These are phyloP conservation scores for Diaporthe nobilis DNA, from an alignment of 2,329 filamentous ascomycete species.

Conservation along the genomic window DNA sequence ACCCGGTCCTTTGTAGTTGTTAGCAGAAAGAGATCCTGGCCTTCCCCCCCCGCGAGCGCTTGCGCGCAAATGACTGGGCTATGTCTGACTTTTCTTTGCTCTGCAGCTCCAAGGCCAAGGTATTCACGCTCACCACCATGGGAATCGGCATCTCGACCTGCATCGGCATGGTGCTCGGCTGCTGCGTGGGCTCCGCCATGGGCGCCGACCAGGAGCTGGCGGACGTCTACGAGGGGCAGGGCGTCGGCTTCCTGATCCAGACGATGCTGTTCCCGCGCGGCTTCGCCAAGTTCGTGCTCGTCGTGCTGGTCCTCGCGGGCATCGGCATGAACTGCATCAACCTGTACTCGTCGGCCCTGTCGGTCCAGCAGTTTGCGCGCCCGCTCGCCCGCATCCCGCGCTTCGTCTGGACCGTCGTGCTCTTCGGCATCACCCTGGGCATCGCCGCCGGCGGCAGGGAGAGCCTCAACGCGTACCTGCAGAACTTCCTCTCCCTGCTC, in stretches of 20 bases:
- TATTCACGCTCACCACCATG: constrained; percentile 63
- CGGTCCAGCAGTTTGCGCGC: constrained; percentile 57
- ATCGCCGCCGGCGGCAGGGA: constrained; percentile 59
- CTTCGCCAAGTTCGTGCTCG: constrained; percentile 60
- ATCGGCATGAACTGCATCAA: constrained; percentile 62
- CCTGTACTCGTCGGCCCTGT: constrained; percentile 56
- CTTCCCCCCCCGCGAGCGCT: no score
- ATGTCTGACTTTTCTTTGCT: neutral
- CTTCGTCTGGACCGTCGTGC: constrained; percentile 61
- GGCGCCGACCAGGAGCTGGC: constrained; percentile 56
- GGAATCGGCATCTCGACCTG: constrained; percentile 63
- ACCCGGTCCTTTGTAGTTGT: neutral
- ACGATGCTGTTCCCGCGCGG: constrained; percentile 58
- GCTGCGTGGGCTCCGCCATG: constrained; percentile 58
- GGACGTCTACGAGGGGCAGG: constrained; percentile 53
- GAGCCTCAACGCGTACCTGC: constrained; percentile 57
- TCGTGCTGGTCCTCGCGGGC: constrained; percentile 54
- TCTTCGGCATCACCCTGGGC: constrained; percentile 59
- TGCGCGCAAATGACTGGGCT: neutral
- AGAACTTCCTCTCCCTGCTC: constrained; percentile 62
- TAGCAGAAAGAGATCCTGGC: no score
- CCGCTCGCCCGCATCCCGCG: constrained; percentile 60
- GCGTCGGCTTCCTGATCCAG: constrained; percentile 61
- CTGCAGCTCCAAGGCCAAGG: constrained; percentile 55
- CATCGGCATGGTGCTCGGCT: constrained; percentile 62